Base-by-base conservation (phyloP, 441 rosid species). In the Corymbia calophylla region DNA sequence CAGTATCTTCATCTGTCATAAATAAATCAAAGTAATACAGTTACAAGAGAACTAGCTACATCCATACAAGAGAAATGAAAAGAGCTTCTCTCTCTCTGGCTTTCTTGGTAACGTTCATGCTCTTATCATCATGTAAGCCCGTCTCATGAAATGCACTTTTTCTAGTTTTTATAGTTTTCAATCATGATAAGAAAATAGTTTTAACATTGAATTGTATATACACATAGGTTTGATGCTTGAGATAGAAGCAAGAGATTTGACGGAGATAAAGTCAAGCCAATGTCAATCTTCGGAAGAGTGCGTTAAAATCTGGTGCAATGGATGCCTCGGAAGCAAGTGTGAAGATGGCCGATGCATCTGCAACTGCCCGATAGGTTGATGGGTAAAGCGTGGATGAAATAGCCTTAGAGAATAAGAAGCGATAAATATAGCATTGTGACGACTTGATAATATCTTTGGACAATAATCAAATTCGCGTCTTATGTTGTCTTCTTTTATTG, bases 61-160 rank as follows among this genome's bases (percentile, higher is more conserved):
- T 11, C 8, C 29, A 47, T 54, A n/a, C n/a, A 32, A 54, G 68
- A 18, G 9, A 60, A 82, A 91, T 90, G 91, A 35, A 49, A 85
- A 66, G 39, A 87, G 82, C 90, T 64, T 39, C 47, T 9, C 55
- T 88, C n/a, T n/a, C 87, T 23, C 82, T 87, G 35, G 53, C 47
- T 58, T 81, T 88, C 68, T 87, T 90, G 56, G 19, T 87, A 48
- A 53, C 88, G 66, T 19, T 91, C 6, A 4, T 88, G 1, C 55
- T 87, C n/a, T 17, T 88, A 80, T 87, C 56, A 39, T 90, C 90
- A 16, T 54, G 91, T 66, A 82, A 89, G 89, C 39, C 80, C 73
- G 51, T 48, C 10, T 80, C 53, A 7, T 21, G 15, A 23, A 12
- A 21, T 49, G 15, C 21, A 29, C 49, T 49, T 23, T 29, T 73